These are phyloP conservation scores for Lasiosphaeriaceae sp. DNA, from an alignment of 495 filamentous ascomycete species.

Conservation along the genomic window DNA sequence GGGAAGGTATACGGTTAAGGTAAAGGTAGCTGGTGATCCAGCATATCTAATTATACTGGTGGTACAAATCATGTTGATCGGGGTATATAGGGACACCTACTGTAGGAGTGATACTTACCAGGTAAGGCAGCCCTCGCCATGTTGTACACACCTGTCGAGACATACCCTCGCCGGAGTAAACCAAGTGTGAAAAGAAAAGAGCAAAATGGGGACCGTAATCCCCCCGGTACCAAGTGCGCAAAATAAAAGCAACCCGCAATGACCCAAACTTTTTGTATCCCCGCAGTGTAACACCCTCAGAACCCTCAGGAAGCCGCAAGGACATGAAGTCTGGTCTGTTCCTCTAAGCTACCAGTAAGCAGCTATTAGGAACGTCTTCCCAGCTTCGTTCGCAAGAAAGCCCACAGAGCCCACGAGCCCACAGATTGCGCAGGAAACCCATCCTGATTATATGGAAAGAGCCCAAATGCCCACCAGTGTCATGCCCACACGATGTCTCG, in stretches of 20 bases:
- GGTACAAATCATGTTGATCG: too few relatives aligned
- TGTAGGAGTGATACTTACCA: slow-evolving; percentile 9
- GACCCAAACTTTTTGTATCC: slow-evolving; percentile 16
- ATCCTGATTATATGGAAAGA: slow-evolving; percentile 11
- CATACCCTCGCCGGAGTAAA: slow-evolving; percentile 1
- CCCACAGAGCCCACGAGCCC: slow-evolving; percentile 46
- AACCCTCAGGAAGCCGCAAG: slow-evolving; percentile 22
- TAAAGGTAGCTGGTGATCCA: too few relatives aligned
- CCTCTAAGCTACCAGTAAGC: background rate
- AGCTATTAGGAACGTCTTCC: slow-evolving; percentile 1
- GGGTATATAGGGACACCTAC: too few relatives aligned
- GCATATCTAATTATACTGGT: too few relatives aligned
- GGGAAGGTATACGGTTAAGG: too few relatives aligned
- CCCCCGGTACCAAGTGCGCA: background rate
- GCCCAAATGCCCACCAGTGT: slow-evolving; percentile 18
- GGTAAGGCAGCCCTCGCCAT: slow-evolving; percentile 6
- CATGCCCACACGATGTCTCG: slow-evolving; percentile 17
- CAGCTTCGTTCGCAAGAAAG: slow-evolving; percentile 16
- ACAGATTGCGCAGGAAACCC: slow-evolving; percentile 28
- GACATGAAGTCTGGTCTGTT: background rate
- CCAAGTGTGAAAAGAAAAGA: slow-evolving; percentile 6
- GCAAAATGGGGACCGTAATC: background rate
- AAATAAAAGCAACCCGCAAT: background rate
- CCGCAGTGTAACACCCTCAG: slow-evolving; percentile 15
- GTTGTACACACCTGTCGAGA: background rate